A percentile compares a stretch with the other conserved stretches of the same genome.
Evolutionary conservation across 2,329 filamentous ascomycete genomes (phyloP).

Genomic region (Tolypocladium endophyticum): DNA sequence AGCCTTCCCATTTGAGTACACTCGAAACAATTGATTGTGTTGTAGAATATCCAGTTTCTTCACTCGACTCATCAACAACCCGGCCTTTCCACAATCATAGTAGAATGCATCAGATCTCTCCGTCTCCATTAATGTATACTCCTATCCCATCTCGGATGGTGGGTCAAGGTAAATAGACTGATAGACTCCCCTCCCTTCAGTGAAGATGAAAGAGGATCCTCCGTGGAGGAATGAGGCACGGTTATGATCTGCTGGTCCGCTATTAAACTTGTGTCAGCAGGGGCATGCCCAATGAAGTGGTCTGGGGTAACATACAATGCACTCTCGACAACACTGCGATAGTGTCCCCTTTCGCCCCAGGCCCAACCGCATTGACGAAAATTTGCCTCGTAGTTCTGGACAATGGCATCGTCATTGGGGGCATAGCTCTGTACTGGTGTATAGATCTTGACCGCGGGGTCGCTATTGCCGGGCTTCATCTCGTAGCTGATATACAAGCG

Average conservation of each 20-base stretch:
- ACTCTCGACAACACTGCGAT: not conserved
- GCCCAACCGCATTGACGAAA: not conserved
- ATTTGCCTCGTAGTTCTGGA: not conserved
- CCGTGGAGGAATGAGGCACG: not conserved
- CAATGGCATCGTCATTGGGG: not conserved
- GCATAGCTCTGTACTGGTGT: not conserved
- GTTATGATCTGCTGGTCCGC: not conserved
- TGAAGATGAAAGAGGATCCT: not conserved
- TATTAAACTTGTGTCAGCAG: not conserved
- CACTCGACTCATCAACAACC: not conserved
- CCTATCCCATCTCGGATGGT: not conserved
- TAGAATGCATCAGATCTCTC: not conserved
- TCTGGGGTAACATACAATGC: not conserved
- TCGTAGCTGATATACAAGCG: not conserved
- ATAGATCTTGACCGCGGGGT: not conserved
- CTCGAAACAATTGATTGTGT: too few relatives aligned
- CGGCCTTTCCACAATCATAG: not conserved
- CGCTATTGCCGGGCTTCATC: not conserved
- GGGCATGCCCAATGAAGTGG: not conserved
- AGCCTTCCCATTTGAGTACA: too few relatives aligned
- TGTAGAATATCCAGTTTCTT: not conserved
- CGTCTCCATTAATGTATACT: not conserved
- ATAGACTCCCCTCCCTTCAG: not conserved
- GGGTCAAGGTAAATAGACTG: not conserved
- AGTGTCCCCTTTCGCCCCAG: not conserved